Conservation (phyloP, 2,329 filamentous ascomycete species). For the Penicillium sp. region DNA sequence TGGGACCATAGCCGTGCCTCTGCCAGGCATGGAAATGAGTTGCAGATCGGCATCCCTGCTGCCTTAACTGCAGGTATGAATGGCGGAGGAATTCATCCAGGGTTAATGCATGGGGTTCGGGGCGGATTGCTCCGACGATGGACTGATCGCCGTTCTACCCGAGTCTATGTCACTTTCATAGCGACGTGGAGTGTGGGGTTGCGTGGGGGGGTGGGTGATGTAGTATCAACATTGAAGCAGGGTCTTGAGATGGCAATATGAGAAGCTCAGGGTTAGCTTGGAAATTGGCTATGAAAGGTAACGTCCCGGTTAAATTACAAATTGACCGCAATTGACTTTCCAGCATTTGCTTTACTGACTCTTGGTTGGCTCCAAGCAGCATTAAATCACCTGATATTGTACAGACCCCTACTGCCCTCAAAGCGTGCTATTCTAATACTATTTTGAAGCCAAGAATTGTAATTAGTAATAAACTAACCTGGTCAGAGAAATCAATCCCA, state of each 20-base stretch:
- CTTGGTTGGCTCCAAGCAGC: no score
- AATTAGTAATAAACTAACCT: no score
- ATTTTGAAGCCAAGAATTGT: no score
- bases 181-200: background rate
- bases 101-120: background rate
- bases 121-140: background rate
- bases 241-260: background rate
- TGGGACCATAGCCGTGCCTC: background rate
- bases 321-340: no score
- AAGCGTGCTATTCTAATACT: no score
- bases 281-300: no score
- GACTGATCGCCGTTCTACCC: background rate
- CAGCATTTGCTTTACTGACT: no score
- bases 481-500: background rate
- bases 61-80: background rate
- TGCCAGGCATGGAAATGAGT: background rate
- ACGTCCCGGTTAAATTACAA: no score
- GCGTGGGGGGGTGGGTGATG: background rate
- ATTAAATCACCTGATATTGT: no score
- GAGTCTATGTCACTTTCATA: background rate
- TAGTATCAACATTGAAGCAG: background rate
- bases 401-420: no score
- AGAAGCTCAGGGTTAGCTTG: background rate
- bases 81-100: background rate
- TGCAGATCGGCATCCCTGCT: background rate